Base-by-base conservation (phyloP, 2,329 filamentous ascomycete genomes). In the Cladosporium sphaerospermum region DNA sequence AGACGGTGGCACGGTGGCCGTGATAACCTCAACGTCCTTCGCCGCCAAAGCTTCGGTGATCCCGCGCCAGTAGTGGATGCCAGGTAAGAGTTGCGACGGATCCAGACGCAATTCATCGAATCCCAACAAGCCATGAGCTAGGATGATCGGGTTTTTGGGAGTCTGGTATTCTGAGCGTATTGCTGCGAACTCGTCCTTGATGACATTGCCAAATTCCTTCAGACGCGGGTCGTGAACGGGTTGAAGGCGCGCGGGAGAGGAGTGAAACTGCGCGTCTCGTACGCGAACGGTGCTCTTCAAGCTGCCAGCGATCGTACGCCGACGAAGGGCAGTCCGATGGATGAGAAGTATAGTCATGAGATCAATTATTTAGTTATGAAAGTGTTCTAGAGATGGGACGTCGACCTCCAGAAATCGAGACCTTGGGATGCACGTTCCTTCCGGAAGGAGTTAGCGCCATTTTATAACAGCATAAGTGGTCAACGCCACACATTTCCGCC, bases 41-140 rank as follows among this genome's bases (percentile, higher is more conserved):
- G 74, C 70, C 3, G 71, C 70, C 23, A 84, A 64, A 7, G 80
- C 81, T 59, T 84, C 78, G 28, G 73, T 78, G 34, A 85, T 84
- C 1, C 82, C 82, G 42, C 81, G 75, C 82, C 82, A 85, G 63
- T 85, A 85, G 51, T 82, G 76, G 18, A 85, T 72, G 0, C 79
- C 78, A 0, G 81, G 82, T 5, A 83, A 65, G 19, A 48, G 23
- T 36, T 71, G 69, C 10, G 67, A 66, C 1, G 81, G 80, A 2
- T 73, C 78, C 8, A 66, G 56, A 13, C 74, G 78, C 9, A 84
- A 65, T 62, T 84, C 80, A 59, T 83, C 79, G 64, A 85, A 85
- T n/a, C 82, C 82, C 16, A 85, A 69, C 9, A 85, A 72, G n/a
- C 82, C 82, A 67, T 85, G 82, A 4, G 82, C 82, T 9, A 85